Percentiles rank a stretch among this genome's conserved stretches.
Conservation (phyloP, 176 grass and related monocot species). For the Miscanthus lutarioriparius region DNA sequence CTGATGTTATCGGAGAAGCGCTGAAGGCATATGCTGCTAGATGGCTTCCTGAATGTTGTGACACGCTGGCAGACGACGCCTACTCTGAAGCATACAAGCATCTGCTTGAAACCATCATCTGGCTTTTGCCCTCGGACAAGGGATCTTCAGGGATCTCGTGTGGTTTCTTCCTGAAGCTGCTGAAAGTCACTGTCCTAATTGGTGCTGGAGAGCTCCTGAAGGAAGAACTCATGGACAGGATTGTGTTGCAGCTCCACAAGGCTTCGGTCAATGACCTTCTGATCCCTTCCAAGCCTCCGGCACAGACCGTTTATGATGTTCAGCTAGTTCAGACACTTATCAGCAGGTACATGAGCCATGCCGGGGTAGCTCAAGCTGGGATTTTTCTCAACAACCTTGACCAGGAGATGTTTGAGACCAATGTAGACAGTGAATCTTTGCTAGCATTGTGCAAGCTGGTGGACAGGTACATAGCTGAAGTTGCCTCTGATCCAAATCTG, state of each 20-base stretch:
- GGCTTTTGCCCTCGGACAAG: slow-evolving; percentile 70
- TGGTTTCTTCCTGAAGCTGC: slow-evolving; percentile 72
- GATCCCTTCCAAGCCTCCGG: slow-evolving; percentile 55
- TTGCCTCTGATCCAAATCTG: slow-evolving; percentile 62
- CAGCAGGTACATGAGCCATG: slow-evolving; percentile 45
- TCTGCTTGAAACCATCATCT: slow-evolving; percentile 71
- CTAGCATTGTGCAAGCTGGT: slow-evolving; percentile 52
- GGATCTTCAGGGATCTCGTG: slow-evolving; percentile 58
- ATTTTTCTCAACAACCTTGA: slow-evolving; percentile 42
- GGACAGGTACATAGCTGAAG: slow-evolving; percentile 56
- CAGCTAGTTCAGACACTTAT: slow-evolving; percentile 56
- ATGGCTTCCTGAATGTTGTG: slow-evolving; percentile 67
- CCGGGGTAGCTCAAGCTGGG: slow-evolving; percentile 22
- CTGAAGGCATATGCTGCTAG: slow-evolving; percentile 71
- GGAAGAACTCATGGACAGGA: slow-evolving; percentile 72
- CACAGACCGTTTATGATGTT: slow-evolving; percentile 53
- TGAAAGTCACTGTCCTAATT: slow-evolving; percentile 60
- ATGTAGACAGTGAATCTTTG: slow-evolving; percentile 42
- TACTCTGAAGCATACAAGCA: slow-evolving; percentile 41
- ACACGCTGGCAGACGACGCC: slow-evolving; percentile 38
- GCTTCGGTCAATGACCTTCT: slow-evolving; percentile 71
- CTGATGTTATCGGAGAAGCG: slow-evolving; percentile 61
- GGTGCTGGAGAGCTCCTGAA: slow-evolving; percentile 56
- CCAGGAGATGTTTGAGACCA: slow-evolving; percentile 40
- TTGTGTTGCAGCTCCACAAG: slow-evolving; percentile 63